Conservation (phyloP, 2,329 filamentous ascomycete genomes). For the Grosmannia serpens region DNA sequence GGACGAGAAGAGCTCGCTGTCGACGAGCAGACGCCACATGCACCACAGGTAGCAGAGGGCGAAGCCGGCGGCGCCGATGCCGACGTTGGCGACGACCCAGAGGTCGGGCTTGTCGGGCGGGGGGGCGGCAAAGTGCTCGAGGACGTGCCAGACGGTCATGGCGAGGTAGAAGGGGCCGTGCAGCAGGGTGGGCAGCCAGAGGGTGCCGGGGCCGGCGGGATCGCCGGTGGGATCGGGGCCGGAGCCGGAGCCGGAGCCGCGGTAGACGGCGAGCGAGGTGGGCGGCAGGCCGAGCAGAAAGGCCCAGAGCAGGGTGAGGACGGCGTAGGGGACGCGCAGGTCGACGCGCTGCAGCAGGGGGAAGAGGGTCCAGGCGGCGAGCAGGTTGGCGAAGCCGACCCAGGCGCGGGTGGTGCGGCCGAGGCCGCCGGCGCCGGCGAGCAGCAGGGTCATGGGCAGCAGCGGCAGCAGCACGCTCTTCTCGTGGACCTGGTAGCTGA, state of each 20-base stretch:
- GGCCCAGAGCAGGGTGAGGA: constrained; percentile 79
- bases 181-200: constrained; percentile 53
- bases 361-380: constrained; percentile 89
- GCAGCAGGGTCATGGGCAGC: constrained; percentile 81
- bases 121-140: constrained; percentile 56
- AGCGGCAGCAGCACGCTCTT: constrained; percentile 91
- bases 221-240: constrained; percentile 21
- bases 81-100: constrained; percentile 86
- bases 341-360: constrained; percentile 80
- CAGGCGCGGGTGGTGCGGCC: constrained; percentile 68
- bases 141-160: constrained; percentile 73
- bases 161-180: constrained; percentile 65
- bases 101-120: constrained; percentile 76
- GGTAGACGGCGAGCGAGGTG: constrained; percentile 57
- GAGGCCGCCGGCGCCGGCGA: constrained; percentile 69
- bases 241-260: constrained; percentile 18
- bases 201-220: constrained; percentile 22
- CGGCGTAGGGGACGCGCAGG: constrained; percentile 70
- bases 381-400: constrained; percentile 90
- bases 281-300: constrained; percentile 84
- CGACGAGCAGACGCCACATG: constrained; percentile 52
- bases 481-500: constrained; percentile 96
- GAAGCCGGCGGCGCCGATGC: constrained; percentile 77
- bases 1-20: constrained; percentile 40
- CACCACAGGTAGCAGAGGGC: constrained; percentile 87